Conservation (phyloP, 2,329 filamentous ascomycete genomes). For the Nemania diffusa region DNA sequence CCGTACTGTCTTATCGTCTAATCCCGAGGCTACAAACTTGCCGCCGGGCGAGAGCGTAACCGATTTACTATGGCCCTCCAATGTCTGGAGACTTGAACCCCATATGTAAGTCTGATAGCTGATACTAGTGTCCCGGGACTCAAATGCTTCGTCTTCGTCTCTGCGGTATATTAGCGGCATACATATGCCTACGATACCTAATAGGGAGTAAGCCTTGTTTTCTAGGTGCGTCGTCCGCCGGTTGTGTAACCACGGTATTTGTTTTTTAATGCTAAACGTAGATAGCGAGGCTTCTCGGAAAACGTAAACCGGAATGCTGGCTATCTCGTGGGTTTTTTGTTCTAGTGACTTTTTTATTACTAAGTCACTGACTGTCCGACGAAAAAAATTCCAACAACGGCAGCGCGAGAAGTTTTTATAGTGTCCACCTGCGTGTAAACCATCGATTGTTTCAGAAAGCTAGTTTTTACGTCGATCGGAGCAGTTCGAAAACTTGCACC, state of each 20-base stretch:
- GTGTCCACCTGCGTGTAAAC: slow-evolving; percentile 12
- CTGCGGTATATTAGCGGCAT: slow-evolving; percentile 14
- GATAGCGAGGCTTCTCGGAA: background rate
- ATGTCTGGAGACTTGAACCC: background rate
- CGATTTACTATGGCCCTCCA: background rate
- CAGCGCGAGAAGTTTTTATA: slow-evolving; percentile 24
- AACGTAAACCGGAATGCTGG: background rate
- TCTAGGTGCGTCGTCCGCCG: slow-evolving; percentile 34
- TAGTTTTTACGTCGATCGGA: slow-evolving; percentile 4
- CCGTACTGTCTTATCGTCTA: background rate
- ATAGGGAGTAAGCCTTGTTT: slow-evolving; percentile 36
- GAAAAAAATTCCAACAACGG: slow-evolving; percentile 20
- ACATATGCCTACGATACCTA: slow-evolving; percentile 32
- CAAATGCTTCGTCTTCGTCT: slow-evolving; percentile 1
- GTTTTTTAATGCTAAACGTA: slow-evolving; percentile 2
- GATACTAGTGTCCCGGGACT: slow-evolving; percentile 45
- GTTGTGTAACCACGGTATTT: slow-evolving; percentile 11
- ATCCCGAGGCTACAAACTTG: background rate
- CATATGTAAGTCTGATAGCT: background rate
- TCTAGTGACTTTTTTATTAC: slow-evolving; percentile 18
- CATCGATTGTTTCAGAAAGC: slow-evolving; percentile 1
- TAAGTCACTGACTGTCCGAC: background rate
- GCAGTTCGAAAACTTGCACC: background rate
- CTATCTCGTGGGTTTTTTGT: slow-evolving; percentile 1
- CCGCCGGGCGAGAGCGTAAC: background rate